These are phyloP conservation scores for Candida ortonii DNA, from an alignment of 805 yeast genomes.

Conservation along the genomic window DNA sequence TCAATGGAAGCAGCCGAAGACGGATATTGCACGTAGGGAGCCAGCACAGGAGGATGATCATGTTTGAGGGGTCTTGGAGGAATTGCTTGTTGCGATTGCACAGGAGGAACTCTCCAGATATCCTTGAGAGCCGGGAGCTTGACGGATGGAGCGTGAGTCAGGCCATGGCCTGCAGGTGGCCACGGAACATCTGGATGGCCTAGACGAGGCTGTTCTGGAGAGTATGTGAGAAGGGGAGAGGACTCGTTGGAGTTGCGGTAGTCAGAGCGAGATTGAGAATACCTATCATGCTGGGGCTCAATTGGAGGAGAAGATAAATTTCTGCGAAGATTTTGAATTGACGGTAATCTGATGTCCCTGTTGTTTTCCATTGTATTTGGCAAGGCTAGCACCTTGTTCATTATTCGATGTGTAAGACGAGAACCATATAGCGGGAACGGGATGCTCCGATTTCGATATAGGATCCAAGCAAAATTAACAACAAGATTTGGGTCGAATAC, in stretches of 20 bases:
- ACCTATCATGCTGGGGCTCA: no score
- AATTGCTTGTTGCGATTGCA: no score
- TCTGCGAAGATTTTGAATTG: conserved; percentile 12
- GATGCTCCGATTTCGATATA: no score
- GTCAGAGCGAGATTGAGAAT: no score
- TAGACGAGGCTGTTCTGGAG: background rate
- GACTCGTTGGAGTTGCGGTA: conserved; percentile 1
- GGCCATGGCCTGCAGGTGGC: conserved; percentile 1
- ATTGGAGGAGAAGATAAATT: conserved; percentile 10
- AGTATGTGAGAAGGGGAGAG: background rate
- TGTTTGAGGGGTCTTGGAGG: no score
- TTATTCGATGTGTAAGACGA: conserved; percentile 24
- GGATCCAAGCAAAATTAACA: no score
- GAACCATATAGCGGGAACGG: background rate
- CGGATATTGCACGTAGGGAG: no score
- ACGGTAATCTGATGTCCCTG: conserved; percentile 15
- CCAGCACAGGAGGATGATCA: no score
- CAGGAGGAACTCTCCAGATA: conserved; percentile 77
- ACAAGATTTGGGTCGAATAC: no score
- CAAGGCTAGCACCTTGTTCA: conserved; percentile 48
- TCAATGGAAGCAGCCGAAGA: no score
- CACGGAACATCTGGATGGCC: background rate
- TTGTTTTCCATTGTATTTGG: conserved; percentile 17
- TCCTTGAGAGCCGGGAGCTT: conserved; percentile 74
- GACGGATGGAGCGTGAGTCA: conserved; percentile 52